phyloP scores from a whole-genome alignment of 2,329 filamentous ascomycete species.

The Aspergillus hiratsukae region DNA sequence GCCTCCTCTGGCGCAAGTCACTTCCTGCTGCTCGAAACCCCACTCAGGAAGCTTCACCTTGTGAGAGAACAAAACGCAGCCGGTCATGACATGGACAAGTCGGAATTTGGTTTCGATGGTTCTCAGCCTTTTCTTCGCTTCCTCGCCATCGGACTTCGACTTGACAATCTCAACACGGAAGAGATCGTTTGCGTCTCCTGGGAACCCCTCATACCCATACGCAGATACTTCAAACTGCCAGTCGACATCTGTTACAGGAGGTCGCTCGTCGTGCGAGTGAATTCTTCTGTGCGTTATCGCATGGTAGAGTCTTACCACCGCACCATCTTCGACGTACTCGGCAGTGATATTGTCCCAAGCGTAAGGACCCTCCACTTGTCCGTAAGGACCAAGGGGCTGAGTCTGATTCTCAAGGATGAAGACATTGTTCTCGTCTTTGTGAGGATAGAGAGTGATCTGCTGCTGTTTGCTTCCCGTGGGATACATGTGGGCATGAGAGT shows the following conservation, averaged over 20 bases:
- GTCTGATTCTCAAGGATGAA: constrained; percentile 96
- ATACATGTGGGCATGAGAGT: constrained; percentile 97
- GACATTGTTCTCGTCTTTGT: constrained; percentile 98
- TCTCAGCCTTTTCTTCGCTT: constrained; percentile 77
- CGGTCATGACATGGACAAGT: constrained; percentile 93
- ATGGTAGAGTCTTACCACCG: constrained; percentile 80
- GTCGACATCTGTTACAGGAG: constrained; percentile 78
- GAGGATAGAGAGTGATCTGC: constrained; percentile 95
- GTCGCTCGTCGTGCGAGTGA: constrained; percentile 88
- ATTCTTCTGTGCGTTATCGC: constrained; percentile 77
- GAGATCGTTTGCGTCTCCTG: constrained; percentile 92
- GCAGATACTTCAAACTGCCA: constrained; percentile 97
- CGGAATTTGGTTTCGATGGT: constrained; percentile 97
- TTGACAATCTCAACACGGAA: constrained; percentile 96
- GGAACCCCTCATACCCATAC: constrained; percentile 94
- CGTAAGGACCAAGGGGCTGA: constrained; percentile 73
- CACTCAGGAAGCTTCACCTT: constrained; percentile 98
- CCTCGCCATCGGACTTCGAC: constrained; percentile 71
- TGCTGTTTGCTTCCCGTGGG: constrained; percentile 97
- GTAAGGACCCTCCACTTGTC: constrained; percentile 71
- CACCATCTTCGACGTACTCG: constrained; percentile 71
- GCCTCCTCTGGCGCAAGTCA: constrained; percentile 90
- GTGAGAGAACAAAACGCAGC: constrained; percentile 93
- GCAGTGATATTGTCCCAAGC: constrained; percentile 77
- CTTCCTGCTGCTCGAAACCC: constrained; percentile 97